phyloP scores from a whole-genome alignment of 768 basidiomycete genomes.

The Suillus occidentalis region DNA sequence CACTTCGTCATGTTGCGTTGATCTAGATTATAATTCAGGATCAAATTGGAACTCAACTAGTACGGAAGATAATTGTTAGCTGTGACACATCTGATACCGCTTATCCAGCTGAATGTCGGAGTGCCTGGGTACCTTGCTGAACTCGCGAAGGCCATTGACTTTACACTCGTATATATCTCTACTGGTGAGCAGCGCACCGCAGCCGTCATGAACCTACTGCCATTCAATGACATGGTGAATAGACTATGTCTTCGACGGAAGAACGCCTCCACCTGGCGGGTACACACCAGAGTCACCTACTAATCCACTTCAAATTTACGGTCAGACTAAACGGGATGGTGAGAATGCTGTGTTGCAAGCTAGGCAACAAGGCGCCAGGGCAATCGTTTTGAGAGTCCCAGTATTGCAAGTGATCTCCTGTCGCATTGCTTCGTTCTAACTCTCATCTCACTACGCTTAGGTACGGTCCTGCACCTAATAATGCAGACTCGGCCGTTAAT shows the following conservation, averaged over 20 bases:
- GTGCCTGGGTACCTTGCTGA: constrained; percentile 73
- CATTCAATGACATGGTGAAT: constrained; percentile 8
- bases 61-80: constrained; percentile 24
- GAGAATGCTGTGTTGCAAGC: constrained; percentile 74
- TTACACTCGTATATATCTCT: constrained; percentile 86
- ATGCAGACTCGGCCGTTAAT: constrained; percentile 89
- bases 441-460: constrained; percentile 39
- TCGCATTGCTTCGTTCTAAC: neutral
- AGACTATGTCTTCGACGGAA: constrained; percentile 98
- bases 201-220: constrained; percentile 11
- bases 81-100: neutral
- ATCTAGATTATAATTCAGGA: constrained; percentile 43
- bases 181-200: constrained; percentile 53
- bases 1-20: neutral
- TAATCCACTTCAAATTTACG: constrained; percentile 89
- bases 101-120: constrained; percentile 69
- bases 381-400: constrained; percentile 82
- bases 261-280: constrained; percentile 59
- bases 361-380: constrained; percentile 45
- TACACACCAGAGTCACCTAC: constrained; percentile 73
- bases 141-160: constrained; percentile 60
- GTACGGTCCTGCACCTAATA: constrained; percentile 83
- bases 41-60: constrained; percentile 65
- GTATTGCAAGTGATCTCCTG: constrained; percentile 59
- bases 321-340: constrained; percentile 81